A percentile compares a stretch with the other conserved stretches of the same genome.
phyloP scores from a whole-genome alignment of 129 eudicot species.

The Solidago caesia region DNA sequence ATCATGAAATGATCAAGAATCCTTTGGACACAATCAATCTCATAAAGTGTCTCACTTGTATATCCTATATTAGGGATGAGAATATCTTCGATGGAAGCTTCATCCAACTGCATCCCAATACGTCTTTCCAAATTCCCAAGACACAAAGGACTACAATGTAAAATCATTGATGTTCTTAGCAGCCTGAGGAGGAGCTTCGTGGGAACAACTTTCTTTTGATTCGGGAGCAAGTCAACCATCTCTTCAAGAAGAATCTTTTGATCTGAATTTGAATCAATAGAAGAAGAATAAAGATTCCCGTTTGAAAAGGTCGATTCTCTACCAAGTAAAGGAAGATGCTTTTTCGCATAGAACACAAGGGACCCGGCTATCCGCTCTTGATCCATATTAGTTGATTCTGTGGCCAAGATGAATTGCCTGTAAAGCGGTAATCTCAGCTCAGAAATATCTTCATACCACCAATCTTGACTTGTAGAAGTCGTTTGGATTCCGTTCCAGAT shows the following conservation, averaged over 20 bases:
- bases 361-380: conserved; percentile 64
- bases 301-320: conserved; percentile 43
- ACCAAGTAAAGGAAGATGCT: conserved; percentile 54
- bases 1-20: conserved; percentile 67
- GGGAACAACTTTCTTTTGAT: conserved; percentile 51
- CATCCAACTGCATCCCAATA: conserved; percentile 56
- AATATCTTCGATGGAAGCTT: conserved; percentile 62
- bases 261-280: conserved; percentile 46
- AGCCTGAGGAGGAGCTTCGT: conserved; percentile 57
- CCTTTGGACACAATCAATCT: conserved; percentile 70
- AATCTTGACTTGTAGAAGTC: conserved; percentile 44
- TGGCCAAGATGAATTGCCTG: conserved; percentile 51
- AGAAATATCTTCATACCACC: conserved; percentile 84
- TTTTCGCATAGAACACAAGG: conserved; percentile 59
- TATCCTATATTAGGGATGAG: conserved; percentile 65
- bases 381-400: conserved; percentile 47
- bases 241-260: conserved; percentile 62
- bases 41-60: conserved; percentile 67
- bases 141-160: conserved; percentile 48
- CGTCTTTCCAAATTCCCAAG: conserved; percentile 48
- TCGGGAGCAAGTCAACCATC: conserved; percentile 55
- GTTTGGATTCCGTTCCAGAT: conserved; percentile 64
- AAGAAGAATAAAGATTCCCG: conserved; percentile 34
- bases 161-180: conserved; percentile 55
- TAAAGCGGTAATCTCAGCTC: conserved; percentile 49